Evolutionary conservation across 2,329 filamentous ascomycete species (phyloP).

Genomic region (Aspergillus felis): DNA sequence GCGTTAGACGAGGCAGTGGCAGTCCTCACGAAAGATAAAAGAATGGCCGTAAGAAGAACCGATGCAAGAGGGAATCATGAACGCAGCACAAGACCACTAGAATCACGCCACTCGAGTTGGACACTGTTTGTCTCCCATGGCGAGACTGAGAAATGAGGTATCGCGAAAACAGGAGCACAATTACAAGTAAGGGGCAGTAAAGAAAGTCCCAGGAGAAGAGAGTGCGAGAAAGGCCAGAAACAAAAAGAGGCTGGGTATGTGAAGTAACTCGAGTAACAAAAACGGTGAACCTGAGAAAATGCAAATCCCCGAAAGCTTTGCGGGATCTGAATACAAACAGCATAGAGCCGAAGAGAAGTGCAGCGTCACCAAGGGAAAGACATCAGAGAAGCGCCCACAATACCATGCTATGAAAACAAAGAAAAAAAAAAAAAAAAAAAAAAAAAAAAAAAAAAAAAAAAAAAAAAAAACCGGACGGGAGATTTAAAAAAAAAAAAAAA

Average conservation of each 20-base stretch:
- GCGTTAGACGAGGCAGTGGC: slow-evolving; percentile 22
- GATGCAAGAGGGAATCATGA: slow-evolving; percentile 23
- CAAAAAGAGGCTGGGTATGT: slow-evolving; percentile 27
- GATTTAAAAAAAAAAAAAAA: slow-evolving; percentile 18
- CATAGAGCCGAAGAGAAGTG: slow-evolving; percentile 25
- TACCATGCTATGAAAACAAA: slow-evolving; percentile 28
- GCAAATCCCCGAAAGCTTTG: slow-evolving; percentile 10
- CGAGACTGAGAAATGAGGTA: background rate
- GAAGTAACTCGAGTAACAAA: slow-evolving; percentile 9
- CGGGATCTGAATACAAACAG: slow-evolving; percentile 10
- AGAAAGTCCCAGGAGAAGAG: slow-evolving; percentile 3
- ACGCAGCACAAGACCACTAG: slow-evolving; percentile 13
- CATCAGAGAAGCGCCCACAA: slow-evolving; percentile 30
- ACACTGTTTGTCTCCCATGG: background rate
- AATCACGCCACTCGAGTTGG: slow-evolving; percentile 6
- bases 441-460: slow-evolving; percentile 20
- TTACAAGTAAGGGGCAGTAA: slow-evolving; percentile 1
- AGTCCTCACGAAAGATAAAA: slow-evolving; percentile 21
- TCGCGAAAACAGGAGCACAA: background rate
- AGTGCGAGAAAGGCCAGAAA: slow-evolving; percentile 1
- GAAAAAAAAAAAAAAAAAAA: slow-evolving; percentile 17
- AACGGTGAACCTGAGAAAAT: slow-evolving; percentile 4
- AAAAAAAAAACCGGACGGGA: slow-evolving; percentile 17
- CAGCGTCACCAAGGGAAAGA: slow-evolving; percentile 28
- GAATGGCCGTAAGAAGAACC: slow-evolving; percentile 27